Base-by-base conservation (phyloP, 441 rosid species). In the Pelargonium cotyledonis region DNA sequence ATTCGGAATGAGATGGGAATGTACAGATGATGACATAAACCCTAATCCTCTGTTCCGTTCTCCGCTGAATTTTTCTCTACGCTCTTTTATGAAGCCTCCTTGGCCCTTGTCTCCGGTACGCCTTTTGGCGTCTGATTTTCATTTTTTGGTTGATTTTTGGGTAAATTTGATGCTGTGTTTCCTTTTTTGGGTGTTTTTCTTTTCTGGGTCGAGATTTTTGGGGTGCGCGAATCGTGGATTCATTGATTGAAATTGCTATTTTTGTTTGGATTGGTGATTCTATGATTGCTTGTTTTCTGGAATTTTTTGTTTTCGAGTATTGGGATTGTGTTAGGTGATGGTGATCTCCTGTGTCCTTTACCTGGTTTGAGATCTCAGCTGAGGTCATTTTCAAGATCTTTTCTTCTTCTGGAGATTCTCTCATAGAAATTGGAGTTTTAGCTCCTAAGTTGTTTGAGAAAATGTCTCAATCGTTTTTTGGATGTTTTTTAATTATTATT, bases 1-100 rank as follows among this genome's bases (percentile, higher is more conserved):
- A 21, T 16, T 55, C 61, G 61, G 18, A 18, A 55, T 69, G 65
- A 49, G 47, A 67, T 16, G 68, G 66, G 51, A 53, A 40, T 26
- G 60, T 43, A 64, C 66, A 38, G 75, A 71, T 68, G 76, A 46
- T n/a, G n/a, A n/a, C 65, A 51, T 46, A 23, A 51, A 53, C 23
- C 43, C 57, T 21, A 14, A 31, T 51, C 66, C 40, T 53, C 47
- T 70, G 31, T 66, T 71, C 70, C 71, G 49, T 55, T 55, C 61
- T 38, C 23, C 19, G 65, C 44, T 10, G n/a, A 5, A 9, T 19
- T 31, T 49, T 38, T 35, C 72, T 77, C 16, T 77, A 78, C 70
- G 76, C 73, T 75, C 68, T 74, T 79, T 69, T 77, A 78, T 79
- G 87, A 75, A 80, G 85, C 82, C 87, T 64, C 89, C 85, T 49